Conservation (phyloP, 768 basidiomycete genomes). For the Tulasnella sp. region DNA sequence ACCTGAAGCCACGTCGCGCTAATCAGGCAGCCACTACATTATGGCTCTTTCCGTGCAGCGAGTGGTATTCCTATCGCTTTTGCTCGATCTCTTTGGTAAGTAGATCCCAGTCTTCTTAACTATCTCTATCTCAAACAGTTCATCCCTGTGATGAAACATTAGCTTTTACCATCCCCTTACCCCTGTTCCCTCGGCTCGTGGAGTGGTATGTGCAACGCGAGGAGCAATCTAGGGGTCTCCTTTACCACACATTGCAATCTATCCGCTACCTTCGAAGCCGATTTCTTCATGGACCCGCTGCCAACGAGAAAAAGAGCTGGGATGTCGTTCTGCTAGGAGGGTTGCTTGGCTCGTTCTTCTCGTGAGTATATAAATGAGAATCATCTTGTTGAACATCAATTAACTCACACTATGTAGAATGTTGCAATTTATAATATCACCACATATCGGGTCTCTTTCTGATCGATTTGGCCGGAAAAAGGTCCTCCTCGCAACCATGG, state of each 20-base stretch:
- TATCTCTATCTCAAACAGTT: neutral
- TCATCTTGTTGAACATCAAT: constrained; percentile 5
- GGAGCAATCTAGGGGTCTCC: constrained; percentile 52
- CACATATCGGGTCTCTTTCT: constrained; percentile 67
- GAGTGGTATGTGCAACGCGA: constrained; percentile 86
- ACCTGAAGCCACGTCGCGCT: too few relatives aligned
- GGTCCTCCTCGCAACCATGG: constrained; percentile 74
- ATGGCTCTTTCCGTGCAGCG: constrained; percentile 40
- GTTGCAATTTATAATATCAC: constrained; percentile 73
- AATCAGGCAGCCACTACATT: too few relatives aligned
- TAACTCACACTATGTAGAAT: constrained; percentile 35
- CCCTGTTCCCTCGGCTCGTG: constrained; percentile 93
- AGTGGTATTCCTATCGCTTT: constrained; percentile 78
- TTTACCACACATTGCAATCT: constrained; percentile 53
- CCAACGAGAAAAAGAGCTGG: constrained; percentile 39
- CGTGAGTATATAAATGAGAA: constrained; percentile 38
- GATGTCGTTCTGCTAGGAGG: constrained; percentile 94
- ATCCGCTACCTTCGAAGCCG: constrained; percentile 51
- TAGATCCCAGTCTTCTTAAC: constrained; percentile 8
- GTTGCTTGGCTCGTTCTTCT: constrained; percentile 86
- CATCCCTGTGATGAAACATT: constrained; percentile 17
- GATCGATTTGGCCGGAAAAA: constrained; percentile 83
- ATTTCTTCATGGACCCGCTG: constrained; percentile 28
- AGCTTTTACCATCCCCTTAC: constrained; percentile 91
- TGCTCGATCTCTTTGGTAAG: constrained; percentile 74